Conservation (phyloP, 2,329 filamentous ascomycete species). For the Fusarium hainanense region DNA sequence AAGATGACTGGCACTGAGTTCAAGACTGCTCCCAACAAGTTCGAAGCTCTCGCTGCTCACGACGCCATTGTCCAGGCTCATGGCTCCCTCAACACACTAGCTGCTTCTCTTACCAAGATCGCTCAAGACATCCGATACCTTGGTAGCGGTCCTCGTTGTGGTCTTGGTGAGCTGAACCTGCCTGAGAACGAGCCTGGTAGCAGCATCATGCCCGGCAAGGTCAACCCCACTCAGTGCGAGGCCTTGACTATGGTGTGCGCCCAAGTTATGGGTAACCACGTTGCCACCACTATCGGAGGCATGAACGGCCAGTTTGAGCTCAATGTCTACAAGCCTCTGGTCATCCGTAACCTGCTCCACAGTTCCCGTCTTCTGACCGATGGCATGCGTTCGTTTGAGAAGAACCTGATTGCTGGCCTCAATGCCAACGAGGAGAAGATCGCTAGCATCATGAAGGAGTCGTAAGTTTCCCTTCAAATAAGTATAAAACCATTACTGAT, state of each 20-base stretch:
- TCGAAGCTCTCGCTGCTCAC: constrained; percentile 95
- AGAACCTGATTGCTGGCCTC: constrained; percentile 88
- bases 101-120: constrained; percentile 94
- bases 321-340: constrained; percentile 97
- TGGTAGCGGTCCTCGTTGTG: constrained; percentile 93
- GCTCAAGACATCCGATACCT: constrained; percentile 98
- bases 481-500: constrained; percentile 17
- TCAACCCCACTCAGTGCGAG: constrained; percentile 99
- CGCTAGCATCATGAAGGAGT: constrained; percentile 89
- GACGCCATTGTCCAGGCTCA: constrained; percentile 96
- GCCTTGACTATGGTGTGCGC: constrained; percentile 97
- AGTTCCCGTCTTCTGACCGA: constrained; percentile 89
- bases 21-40: constrained; percentile 98
- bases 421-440: constrained; percentile 96
- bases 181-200: constrained; percentile 98
- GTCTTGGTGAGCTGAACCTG: constrained; percentile 90
- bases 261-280: constrained; percentile 98
- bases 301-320: constrained; percentile 99
- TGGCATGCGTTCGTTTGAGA: constrained; percentile 94
- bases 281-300: constrained; percentile 90
- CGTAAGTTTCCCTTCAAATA: constrained; percentile 65
- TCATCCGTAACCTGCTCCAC: constrained; percentile 96
- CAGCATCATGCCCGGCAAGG: constrained; percentile 99
- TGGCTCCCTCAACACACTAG: constrained; percentile 92
- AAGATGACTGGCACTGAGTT: constrained; percentile 95